Base-by-base conservation (phyloP, 2,329 filamentous ascomycete species). In the Sphaerostilbella broomeana region DNA sequence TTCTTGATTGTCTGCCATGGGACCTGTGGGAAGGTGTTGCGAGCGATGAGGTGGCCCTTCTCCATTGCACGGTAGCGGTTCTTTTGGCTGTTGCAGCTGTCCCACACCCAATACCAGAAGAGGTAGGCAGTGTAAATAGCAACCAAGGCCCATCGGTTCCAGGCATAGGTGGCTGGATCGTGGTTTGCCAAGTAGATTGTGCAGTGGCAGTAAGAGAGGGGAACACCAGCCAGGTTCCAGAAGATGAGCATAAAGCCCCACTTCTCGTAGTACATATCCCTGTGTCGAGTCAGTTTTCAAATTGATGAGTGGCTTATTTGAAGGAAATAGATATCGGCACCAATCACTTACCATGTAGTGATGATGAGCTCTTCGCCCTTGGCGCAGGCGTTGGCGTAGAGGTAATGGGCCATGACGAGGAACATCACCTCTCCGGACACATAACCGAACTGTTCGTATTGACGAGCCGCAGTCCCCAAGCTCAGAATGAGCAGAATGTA, bases 211-310 rank as follows among this genome's bases (percentile, higher is more conserved):
- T 95, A 95, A 39, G 81, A 88, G 37, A 95, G 73, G 11, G 88
- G 88, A 18, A 95, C 88, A 50, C 88, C 88, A 32, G 88, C 87
- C 59, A 95, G 71, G 65, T 95, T 95, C 88, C 88, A 95, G 77
- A 95, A 95, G 62, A 94, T 94, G 50, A 95, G 77, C 88, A 95
- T 95, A 70, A 95, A 95, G 37, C 88, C 88, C 78, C 86, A 89
- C 68, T 95, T 95, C 72, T 95, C 88, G 54, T 87, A 90, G 70
- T 94, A 94, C 83, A 95, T 94, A 56, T 95, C 88, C 83, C 60
- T 62, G 28, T 8, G 9, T 8, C 6, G 19, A 5, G 34, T 46
- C 34, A 47, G 25, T 12, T n/a, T 8, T n/a, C n/a, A n/a, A 31
- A 11, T 7, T 20, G 7, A 5, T 4, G 22, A 21, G 6, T 30